Base-by-base conservation (phyloP, 768 basidiomycete genomes). In the Leccinum disarticulatum region DNA sequence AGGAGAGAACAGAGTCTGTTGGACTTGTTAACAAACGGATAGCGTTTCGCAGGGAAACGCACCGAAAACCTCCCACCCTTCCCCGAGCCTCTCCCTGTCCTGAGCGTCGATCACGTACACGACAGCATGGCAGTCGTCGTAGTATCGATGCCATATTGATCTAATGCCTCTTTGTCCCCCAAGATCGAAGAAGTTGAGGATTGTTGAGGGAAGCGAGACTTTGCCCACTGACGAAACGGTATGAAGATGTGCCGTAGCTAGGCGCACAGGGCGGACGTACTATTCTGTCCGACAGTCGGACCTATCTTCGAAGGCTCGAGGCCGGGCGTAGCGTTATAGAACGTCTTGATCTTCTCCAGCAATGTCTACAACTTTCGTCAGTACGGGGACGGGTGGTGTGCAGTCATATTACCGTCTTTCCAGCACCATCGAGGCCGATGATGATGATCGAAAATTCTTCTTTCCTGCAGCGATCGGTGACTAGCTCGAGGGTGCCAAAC, bases 11-110 rank as follows among this genome's bases (percentile, higher is more conserved):
- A 8, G 84, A 81, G 67, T 97, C 94, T 87, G 74, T 55, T 17
- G 33, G n/a, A n/a, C n/a, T n/a, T 8, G 38, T 33, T 51, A 54
- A 49, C 10, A 17, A 49, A 27, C 4, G 13, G 14, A 27, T 5
- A 17, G 7, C 14, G n/a, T 27, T 3, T 46, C 10, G n/a, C 9
- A 41, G 9, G 17, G n/a, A 38, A 38, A 55, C 91, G 58, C 74
- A 97, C 96, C 95, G 66, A 99, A 98, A 8, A 94, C 95, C 63
- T 93, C 91, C 96, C 96, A 98, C 15, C 93, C 93, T 79, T 98
- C 97, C 52, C 87, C 84, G 28, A 98, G 78, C 41, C 96, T 79
- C 67, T 93, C 93, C 35, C 87, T 78, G 78, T 99, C 96, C 63
- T 90, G 85, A 9, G 95, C 93, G 72, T 99, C 97, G 55, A 99